Evolutionary conservation across 495 filamentous ascomycete genomes (phyloP), one percentile per base, ranked within the genome.

Genomic region (Thermothielavioides terrestris): DNA sequence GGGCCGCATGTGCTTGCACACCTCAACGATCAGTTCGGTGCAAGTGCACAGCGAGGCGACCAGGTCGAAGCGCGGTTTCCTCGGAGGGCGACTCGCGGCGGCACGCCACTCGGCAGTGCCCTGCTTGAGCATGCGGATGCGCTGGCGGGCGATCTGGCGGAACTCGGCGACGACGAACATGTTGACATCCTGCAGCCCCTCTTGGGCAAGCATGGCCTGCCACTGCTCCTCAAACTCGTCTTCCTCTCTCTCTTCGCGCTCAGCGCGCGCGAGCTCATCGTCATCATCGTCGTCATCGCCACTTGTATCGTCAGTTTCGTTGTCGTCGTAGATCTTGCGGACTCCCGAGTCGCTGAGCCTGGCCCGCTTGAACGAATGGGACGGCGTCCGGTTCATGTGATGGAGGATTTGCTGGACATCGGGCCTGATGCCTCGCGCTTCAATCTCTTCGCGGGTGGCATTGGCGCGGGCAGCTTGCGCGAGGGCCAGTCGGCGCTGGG

Each of bases 1-100:
- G 3, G 77, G 56, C 9, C 58, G 49, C 40, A 86, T 73, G 32
- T 72, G 63, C 40, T 68, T 70, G 47, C 71, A 68, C 20, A 85
- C 50, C 46, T 70, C 66, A 22, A 78, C 56, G 40, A 71, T 50
- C 4, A 86, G 58, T 23, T 81, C 77, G 11, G 68, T 60, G 46
- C 70, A 61, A 6, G 61, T 55, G 27, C 73, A 50, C 18, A 87
- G 52, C 2, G 68, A 68, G 26, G 58, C 52, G 58, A 83, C 70
- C 42, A 85, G 59, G 53, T 77, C 73, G 59, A 78, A 74, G 20
- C 46, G 49, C 15, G 39, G 40, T 28, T 15, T 37, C 35, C 37
- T 45, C 1, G n/a, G 45, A 14, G 14, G 36, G 21, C 8, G 44
- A 7, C 26, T 17, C 21, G 42, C 12, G 15, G 37, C 26, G 15